Percentiles rank a stretch among this genome's conserved stretches.
These are phyloP conservation scores for Calonectria pseudoturangicola DNA, from an alignment of 2,329 filamentous ascomycete genomes.

Conservation along the genomic window DNA sequence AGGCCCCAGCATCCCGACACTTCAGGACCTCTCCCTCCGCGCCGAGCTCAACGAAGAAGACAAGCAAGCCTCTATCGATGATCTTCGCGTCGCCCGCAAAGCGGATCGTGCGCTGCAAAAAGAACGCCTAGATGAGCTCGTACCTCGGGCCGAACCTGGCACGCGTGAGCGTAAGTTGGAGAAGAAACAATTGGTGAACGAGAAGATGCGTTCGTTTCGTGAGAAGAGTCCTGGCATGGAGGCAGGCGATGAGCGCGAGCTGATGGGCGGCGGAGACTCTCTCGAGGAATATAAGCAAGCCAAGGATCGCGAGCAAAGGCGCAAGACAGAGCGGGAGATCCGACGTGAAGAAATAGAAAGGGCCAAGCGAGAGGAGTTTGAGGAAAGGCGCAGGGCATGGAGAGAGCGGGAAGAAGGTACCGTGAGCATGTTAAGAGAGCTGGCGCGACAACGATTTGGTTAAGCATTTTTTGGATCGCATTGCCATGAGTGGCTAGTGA, in stretches of 20 bases:
- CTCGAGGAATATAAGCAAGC: constrained; percentile 81
- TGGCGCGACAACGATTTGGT: constrained; percentile 88
- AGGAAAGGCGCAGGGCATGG: constrained; percentile 82
- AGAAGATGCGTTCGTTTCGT: constrained; percentile 83
- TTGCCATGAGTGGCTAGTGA: not conserved
- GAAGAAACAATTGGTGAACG: constrained; percentile 84
- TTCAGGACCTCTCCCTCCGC: constrained; percentile 82
- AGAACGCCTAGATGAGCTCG: constrained; percentile 85
- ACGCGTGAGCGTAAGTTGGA: constrained; percentile 90
- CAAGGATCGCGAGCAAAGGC: constrained; percentile 79
- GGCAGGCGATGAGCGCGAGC: constrained; percentile 78
- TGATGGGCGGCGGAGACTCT: constrained; percentile 83
- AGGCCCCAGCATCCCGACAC: constrained; percentile 80
- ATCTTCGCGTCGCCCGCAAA: constrained; percentile 77
- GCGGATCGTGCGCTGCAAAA: constrained; percentile 80
- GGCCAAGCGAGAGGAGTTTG: constrained; percentile 85
- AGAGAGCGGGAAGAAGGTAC: constrained; percentile 88
- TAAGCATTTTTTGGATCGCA: constrained; percentile 51
- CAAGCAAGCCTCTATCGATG: constrained; percentile 69
- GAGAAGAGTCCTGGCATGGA: constrained; percentile 78
- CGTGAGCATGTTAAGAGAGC: constrained; percentile 85
- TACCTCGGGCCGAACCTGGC: constrained; percentile 87
- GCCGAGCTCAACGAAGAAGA: constrained; percentile 71
- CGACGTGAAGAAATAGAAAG: constrained; percentile 86
- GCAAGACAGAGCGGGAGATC: constrained; percentile 90